These are phyloP conservation scores for Calocybe indica DNA, from an alignment of 768 basidiomycete genomes.

Conservation along the genomic window DNA sequence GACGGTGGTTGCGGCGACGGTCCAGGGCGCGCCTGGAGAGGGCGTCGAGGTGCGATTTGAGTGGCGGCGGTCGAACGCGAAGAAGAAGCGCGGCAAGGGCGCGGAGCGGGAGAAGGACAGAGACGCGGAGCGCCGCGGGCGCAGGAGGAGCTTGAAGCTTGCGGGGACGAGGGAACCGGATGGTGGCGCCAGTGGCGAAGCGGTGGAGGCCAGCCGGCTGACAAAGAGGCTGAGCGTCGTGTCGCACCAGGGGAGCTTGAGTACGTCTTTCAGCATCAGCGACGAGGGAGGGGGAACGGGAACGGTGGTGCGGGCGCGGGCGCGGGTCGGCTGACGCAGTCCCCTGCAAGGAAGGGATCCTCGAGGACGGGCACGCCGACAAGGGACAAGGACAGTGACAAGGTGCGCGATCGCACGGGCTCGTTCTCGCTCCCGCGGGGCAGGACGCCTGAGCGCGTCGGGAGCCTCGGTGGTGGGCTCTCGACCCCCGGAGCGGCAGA, in stretches of 20 bases:
- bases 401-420: constrained; percentile 1
- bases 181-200: constrained; percentile 4
- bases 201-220: background rate
- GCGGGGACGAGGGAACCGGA: background rate
- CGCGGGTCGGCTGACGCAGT: background rate
- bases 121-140: constrained; percentile 1
- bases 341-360: background rate
- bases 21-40: constrained; percentile 18
- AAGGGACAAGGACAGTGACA: background rate
- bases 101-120: constrained; percentile 26
- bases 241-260: constrained; percentile 29
- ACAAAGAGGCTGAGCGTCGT: constrained; percentile 31
- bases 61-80: constrained; percentile 51
- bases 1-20: background rate
- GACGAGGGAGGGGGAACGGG: constrained; percentile 12
- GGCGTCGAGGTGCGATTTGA: constrained; percentile 73
- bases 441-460: constrained; percentile 1
- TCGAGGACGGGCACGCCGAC: constrained; percentile 4
- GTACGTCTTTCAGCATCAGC: constrained; percentile 22
- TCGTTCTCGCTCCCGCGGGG: constrained; percentile 1
- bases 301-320: background rate
- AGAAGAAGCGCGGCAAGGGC: constrained; percentile 39
- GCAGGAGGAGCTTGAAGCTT: constrained; percentile 3
- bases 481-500: constrained; percentile 26
- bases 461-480: constrained; percentile 4